Evolutionary conservation across 257 asterid genomes (phyloP).

Genomic region (Solanum raphanifolium): DNA sequence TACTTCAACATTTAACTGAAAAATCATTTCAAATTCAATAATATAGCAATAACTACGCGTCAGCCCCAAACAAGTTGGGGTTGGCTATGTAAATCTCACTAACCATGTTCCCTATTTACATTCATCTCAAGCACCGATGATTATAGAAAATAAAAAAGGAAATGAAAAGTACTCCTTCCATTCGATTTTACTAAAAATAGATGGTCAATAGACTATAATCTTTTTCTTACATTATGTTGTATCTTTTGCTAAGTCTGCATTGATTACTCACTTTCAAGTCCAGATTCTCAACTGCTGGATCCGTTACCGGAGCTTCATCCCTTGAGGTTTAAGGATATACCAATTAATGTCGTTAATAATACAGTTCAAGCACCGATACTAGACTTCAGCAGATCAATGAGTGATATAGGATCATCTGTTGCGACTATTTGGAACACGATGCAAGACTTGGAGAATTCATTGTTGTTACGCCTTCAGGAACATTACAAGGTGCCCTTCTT

Average conservation of each 20-base stretch:
- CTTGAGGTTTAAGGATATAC: background rate
- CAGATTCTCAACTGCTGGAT: background rate
- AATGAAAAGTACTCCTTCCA: no score
- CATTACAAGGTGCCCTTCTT: background rate
- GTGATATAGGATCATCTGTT: background rate
- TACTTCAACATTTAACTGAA: background rate
- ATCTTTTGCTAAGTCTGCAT: no score
- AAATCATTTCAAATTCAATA: background rate
- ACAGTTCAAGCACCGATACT: background rate
- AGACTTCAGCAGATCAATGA: background rate
- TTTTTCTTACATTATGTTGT: no score
- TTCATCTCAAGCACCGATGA: no score
- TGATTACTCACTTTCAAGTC: background rate
- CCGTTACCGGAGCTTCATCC: background rate
- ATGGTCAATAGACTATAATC: no score
- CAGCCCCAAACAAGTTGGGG: no score
- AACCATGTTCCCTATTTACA: no score
- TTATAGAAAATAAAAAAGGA: no score
- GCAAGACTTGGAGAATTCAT: background rate
- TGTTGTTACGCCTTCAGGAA: background rate
- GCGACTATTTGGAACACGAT: background rate
- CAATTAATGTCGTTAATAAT: background rate
- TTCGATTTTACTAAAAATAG: no score
- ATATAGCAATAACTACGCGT: no score
- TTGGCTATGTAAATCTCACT: no score